Evolutionary conservation across 805 yeast species (phyloP).

Genomic region (Isabelozyma rhagii): DNA sequence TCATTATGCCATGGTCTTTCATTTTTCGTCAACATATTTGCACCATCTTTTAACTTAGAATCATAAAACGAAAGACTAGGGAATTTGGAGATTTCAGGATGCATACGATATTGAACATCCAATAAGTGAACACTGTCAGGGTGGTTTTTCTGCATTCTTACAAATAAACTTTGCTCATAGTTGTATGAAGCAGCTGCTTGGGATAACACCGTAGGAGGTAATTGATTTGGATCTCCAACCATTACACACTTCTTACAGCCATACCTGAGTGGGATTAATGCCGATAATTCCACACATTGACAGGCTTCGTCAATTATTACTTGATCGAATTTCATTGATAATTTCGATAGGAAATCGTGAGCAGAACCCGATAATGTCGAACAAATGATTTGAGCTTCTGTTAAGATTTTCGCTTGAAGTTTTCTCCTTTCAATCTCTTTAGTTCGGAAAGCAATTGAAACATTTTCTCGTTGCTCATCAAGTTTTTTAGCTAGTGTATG

Average conservation of each 20-base stretch:
- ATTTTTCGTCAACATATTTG: conserved; percentile 59
- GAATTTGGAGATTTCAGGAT: conserved; percentile 82
- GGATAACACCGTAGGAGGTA: conserved; percentile 95
- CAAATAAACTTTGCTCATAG: conserved; percentile 91
- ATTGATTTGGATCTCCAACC: conserved; percentile 98
- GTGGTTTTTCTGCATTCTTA: conserved; percentile 77
- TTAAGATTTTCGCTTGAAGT: conserved; percentile 67
- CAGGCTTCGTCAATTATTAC: conserved; percentile 97
- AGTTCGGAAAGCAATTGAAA: conserved; percentile 64
- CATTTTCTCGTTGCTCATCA: conserved; percentile 76
- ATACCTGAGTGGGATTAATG: conserved; percentile 86
- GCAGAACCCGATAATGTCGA: conserved; percentile 94
- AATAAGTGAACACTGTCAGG: conserved; percentile 64
- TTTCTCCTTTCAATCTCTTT: conserved; percentile 76
- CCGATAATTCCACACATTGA: conserved; percentile 90
- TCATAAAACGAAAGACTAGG: conserved; percentile 84
- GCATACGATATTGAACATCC: conserved; percentile 96
- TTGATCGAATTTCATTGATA: conserved; percentile 79
- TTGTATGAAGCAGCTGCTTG: conserved; percentile 75
- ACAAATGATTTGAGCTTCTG: conserved; percentile 81
- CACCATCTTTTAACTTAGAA: conserved; percentile 73
- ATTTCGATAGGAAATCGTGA: conserved; percentile 73
- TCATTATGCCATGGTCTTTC: conserved; percentile 71
- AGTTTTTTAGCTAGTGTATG: conserved; percentile 68
- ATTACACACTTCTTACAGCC: conserved; percentile 88